Base-by-base conservation (phyloP, 208 protist species). In the Blechomonas ayalai region DNA sequence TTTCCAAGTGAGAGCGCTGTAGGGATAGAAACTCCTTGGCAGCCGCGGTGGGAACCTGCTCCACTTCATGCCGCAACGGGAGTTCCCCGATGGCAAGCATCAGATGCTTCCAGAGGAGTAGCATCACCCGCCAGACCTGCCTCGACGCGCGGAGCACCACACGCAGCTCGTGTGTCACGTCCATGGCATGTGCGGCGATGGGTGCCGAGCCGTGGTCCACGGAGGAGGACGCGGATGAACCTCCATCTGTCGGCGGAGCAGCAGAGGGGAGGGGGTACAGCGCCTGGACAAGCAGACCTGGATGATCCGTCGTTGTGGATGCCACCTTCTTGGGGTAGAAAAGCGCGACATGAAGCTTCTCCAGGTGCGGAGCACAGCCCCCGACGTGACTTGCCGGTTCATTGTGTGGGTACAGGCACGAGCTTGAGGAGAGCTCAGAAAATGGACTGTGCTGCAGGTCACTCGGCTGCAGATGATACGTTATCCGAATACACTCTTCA, bases 41-140 rank as follows among this genome's bases (percentile, higher is more conserved):
- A 9, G 37, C 23, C 12, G 37, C 12, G 37, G 37, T 24, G n/a
- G 23, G 37, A 20, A 19, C 15, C 16, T 42, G 37, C 9, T 16
- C 16, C 10, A 42, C 23, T 8, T 42, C 37, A 8, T 42, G n/a
- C 37, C 16, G n/a, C 37, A 42, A 24, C 23, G 10, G 8, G 16
- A 8, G 23, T 8, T 33, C 34, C 22, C 35, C 38, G 8, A 34
- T 29, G 18, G 32, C 39, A 2, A 39, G 13, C 24, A 38, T 9
- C 15, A 26, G 16, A 47, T 76, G 68, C 27, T 44, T 57, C 68
- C 68, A 76, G n/a, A 76, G 41, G 10, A 76, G 52, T 18, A 71
- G 56, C 3, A 76, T 25, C 15, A 76, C 68, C 15, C 48, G 36
- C 68, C 68, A 76, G n/a, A 56, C 51, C 31, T 64, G 67, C 4